Evolutionary conservation across 345 rosid genomes (phyloP).

Genomic region (Anastatica hierochuntica): DNA sequence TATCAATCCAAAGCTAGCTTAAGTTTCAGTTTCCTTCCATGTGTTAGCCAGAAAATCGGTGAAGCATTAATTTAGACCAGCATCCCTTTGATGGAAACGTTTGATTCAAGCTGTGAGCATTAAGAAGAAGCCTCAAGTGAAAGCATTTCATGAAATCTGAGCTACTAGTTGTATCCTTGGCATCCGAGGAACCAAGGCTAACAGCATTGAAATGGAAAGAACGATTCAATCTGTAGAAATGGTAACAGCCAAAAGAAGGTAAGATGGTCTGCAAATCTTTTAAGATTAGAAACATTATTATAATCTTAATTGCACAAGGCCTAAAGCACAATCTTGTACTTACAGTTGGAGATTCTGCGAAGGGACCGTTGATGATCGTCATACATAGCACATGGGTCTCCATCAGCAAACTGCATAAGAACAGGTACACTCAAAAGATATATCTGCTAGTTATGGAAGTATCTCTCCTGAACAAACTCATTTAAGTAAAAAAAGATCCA

Average conservation of each 20-base stretch:
- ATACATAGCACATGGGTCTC: no score
- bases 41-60: neutral
- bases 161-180: no score
- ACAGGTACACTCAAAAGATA: no score
- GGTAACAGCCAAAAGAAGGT: slow-evolving; percentile 6
- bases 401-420: no score
- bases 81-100: slow-evolving; percentile 6
- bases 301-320: neutral
- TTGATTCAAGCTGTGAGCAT: slow-evolving; percentile 3
- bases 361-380: no score
- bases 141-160: no score
- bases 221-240: no score
- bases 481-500: no score
- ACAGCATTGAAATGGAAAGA: slow-evolving; percentile 5
- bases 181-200: slow-evolving; percentile 9
- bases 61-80: neutral
- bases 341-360: no score
- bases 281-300: slow-evolving; percentile 6
- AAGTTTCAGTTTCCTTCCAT: slow-evolving; percentile 4
- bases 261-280: slow-evolving; percentile 2
- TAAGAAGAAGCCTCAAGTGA: neutral
- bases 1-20: slow-evolving; percentile 19
- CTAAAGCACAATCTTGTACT: no score
- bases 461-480: no score
- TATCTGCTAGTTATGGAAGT: no score